Evolutionary conservation across 2,329 filamentous ascomycete genomes (phyloP).

Genomic region (Raffaelea arxii): DNA sequence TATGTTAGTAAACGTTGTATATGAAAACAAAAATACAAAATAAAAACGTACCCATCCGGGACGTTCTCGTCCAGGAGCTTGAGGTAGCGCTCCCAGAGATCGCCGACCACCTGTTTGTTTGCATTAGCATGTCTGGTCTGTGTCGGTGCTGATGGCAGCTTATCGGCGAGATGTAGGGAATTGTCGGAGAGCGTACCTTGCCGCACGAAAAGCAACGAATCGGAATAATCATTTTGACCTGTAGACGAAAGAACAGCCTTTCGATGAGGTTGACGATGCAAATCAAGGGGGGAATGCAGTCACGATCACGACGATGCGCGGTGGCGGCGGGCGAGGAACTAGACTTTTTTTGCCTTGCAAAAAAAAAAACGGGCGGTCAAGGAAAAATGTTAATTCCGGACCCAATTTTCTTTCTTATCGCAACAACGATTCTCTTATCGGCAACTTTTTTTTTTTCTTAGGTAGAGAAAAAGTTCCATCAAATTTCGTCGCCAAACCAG

Average conservation of each 20-base stretch:
- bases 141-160: too few species aligned
- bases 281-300: not conserved
- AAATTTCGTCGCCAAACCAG: too few species aligned
- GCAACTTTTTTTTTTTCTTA: constrained; percentile 2
- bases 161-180: not conserved
- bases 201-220: constrained; percentile 98
- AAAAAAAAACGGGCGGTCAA: constrained; percentile 1
- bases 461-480: too few species aligned
- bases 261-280: not conserved
- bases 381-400: constrained; percentile 10
- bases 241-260: not conserved
- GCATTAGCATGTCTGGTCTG: not conserved
- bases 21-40: not conserved
- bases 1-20: not conserved
- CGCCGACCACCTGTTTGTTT: constrained; percentile 72
- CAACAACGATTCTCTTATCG: constrained; percentile 8
- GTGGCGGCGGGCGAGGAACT: not conserved
- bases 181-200: constrained; percentile 56
- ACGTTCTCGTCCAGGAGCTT: constrained; percentile 73
- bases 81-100: constrained; percentile 95
- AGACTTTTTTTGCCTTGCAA: not conserved
- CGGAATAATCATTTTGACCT: constrained; percentile 77
- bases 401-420: constrained; percentile 11
- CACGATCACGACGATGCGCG: not conserved
- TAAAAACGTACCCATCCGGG: constrained; percentile 56